Evolutionary conservation across 352 stramenopile genomes (phyloP), one percentile per base, ranked within the genome.

Genomic region (Pythium monospermum): DNA sequence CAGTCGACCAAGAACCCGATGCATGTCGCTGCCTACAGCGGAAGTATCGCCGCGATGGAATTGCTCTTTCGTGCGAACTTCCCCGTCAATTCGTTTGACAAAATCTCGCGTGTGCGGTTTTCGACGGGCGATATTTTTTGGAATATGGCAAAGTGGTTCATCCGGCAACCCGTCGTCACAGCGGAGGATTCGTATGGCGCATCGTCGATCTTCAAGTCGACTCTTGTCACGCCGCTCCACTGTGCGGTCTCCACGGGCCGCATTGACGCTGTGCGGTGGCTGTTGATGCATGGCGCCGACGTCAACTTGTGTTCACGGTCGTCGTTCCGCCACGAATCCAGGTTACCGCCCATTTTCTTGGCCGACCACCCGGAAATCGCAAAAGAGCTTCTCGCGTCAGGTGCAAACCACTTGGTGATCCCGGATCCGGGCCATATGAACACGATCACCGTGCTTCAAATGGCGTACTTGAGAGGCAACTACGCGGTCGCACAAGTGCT

Each of bases 351-450:
- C 6, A 83, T 93, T 56, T 93, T 93, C 46, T 41, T 90, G 0
- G 83, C 78, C 3, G 83, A 93, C 26, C 80, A 91, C 28, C 83
- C 83, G 0, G 79, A 91, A 33, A 90, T 93, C 37, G 75, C 84
- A 15, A 76, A 84, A 28, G 76, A 83, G 12, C 37, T 91, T 42
- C 64, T 93, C 3, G 59, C 66, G 6, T 67, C 75, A 21, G 71
- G 83, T 6, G 83, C 80, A 1, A 91, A 93, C 48, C 77, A 87
- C 44, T 66, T 93, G 6, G 79, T 79, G 13, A 87, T 93, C 36
- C 83, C 83, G 0, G 80, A 91, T 51, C 76, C 83, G 12, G 83
- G 83, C 7, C 81, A 88, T 38, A 85, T 87, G 69, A 93, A 93
- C 47, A 91, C 79, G n/a, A 80, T 93, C 41, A 90, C 83, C 2